Base-by-base conservation (phyloP, 352 stramenopile genomes). In the Phytopythium kandeliae region DNA sequence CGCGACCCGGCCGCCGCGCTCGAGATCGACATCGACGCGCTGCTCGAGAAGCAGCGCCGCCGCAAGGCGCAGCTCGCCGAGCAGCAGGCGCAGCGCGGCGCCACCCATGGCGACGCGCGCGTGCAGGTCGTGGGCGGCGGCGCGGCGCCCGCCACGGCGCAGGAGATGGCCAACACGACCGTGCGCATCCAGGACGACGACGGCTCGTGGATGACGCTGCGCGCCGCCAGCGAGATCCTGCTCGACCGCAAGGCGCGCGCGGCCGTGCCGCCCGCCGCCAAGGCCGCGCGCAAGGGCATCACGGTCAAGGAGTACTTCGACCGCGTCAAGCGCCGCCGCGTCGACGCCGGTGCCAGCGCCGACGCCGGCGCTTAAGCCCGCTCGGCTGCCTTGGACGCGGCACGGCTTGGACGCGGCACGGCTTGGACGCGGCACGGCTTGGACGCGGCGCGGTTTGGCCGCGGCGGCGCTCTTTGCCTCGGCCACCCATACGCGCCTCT, bases 241-340 rank as follows among this genome's bases (percentile, higher is more conserved):
- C 69, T 80, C 59, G 65, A 91, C 47, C 89, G 84, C 62, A 66
- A 86, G 53, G 71, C 60, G 48, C 89, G 89, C 48, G 67, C 72
- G 0, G 54, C 74, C 9, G 76, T 93, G 4, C 76, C 80, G 12
- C 66, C 76, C 3, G 77, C 86, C 37, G 71, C 78, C 17, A 93
- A 93, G 60, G 71, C 74, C 15, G 65, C 65, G 10, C 79, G 83
- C 52, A 86, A 85, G 52, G 83, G 83, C 24, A 86, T 93, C 42
- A 81, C 83, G 35, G 77, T 93, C 28, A 89, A 93, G 54, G 83
- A 93, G 48, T 93, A 93, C 63, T 89, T 93, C 48, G 78, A 91
- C 54, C 83, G 83, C 47, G 80, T 93, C 41, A 91, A 91, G 62
- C 64, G 71, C 37, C 69, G 66, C 40, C 69, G 69, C 46, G 62